A percentile compares a stretch with the other conserved stretches of the same genome.
Evolutionary conservation across 371 early-diverging fungal genomes (phyloP).

Genomic region (Conidiobolus incongruus): DNA sequence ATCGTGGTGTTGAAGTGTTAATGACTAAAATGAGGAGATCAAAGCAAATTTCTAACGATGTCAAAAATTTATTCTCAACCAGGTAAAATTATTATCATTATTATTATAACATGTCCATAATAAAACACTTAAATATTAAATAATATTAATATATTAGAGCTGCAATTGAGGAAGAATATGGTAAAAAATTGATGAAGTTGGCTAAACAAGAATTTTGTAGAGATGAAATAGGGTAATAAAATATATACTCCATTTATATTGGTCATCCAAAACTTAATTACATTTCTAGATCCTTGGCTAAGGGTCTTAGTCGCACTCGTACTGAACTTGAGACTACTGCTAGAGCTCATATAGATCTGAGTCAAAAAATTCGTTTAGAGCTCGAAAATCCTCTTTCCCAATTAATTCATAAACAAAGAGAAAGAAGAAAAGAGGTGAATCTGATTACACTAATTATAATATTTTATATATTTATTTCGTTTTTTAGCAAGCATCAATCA

Average conservation of each 20-base stretch:
- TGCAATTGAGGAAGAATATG: conserved; percentile 67
- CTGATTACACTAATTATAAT: too few relatives aligned
- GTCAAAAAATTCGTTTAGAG: conserved; percentile 47
- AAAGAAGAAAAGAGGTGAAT: conserved; percentile 35
- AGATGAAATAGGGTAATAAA: conserved; percentile 71
- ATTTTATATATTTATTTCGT: too few relatives aligned
- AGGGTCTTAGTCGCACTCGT: conserved; percentile 38
- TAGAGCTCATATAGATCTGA: conserved; percentile 49
- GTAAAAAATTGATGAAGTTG: conserved; percentile 51
- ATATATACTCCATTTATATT: too few relatives aligned
- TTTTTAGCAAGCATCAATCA: conserved; percentile 17
- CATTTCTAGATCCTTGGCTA: conserved; percentile 44
- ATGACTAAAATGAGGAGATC: conserved; percentile 57
- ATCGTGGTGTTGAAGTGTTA: conserved; percentile 63
- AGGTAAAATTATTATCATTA: too few relatives aligned
- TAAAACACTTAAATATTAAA: too few relatives aligned
- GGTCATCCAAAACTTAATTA: too few relatives aligned
- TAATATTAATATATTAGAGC: too few relatives aligned
- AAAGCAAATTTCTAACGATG: conserved; percentile 64
- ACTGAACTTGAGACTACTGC: conserved; percentile 57
- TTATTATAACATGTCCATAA: too few relatives aligned
- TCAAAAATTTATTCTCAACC: conserved; percentile 23
- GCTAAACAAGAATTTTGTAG: conserved; percentile 48
- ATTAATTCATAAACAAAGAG: conserved; percentile 61
- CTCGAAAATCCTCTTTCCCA: conserved; percentile 44